Conservation (phyloP, 2,329 filamentous ascomycete genomes). For the Ophiostoma pallidulum region DNA sequence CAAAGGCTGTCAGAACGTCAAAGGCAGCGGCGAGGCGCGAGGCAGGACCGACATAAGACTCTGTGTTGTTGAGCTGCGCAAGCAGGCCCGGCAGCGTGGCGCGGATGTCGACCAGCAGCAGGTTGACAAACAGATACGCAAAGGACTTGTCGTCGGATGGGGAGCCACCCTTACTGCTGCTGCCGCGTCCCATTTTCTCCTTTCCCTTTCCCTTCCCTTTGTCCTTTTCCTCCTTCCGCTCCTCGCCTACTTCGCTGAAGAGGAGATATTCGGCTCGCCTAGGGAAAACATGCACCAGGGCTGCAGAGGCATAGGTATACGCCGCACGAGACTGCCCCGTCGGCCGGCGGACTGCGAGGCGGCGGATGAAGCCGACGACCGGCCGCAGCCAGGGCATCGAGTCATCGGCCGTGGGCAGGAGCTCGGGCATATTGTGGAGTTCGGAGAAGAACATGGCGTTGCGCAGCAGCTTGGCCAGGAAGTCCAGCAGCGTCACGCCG, state of each 20-base stretch:
- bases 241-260: slow-evolving; percentile 35
- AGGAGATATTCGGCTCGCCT: slow-evolving; percentile 36
- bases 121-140: slow-evolving; percentile 53
- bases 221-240: neutral
- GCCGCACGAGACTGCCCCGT: slow-evolving; percentile 45
- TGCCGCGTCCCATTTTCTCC: no score
- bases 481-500: slow-evolving; percentile 48
- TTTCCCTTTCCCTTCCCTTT: no score
- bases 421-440: slow-evolving; percentile 18
- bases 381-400: slow-evolving; percentile 41
- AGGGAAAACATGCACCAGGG: slow-evolving; percentile 48
- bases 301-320: slow-evolving; percentile 49
- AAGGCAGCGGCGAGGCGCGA: slow-evolving; percentile 50
- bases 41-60: slow-evolving; percentile 41
- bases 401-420: slow-evolving; percentile 28
- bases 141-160: slow-evolving; percentile 38
- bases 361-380: slow-evolving; percentile 39
- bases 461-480: slow-evolving; percentile 44
- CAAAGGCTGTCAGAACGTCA: slow-evolving; percentile 52
- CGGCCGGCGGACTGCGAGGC: slow-evolving; percentile 45
- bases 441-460: slow-evolving; percentile 25
- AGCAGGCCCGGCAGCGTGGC: slow-evolving; percentile 53
- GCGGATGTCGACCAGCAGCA: slow-evolving; percentile 57
- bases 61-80: slow-evolving; percentile 43
- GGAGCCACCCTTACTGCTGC: no score